These are phyloP conservation scores for Fusarium albidum DNA, from an alignment of 2,329 filamentous ascomycete species.

Conservation along the genomic window DNA sequence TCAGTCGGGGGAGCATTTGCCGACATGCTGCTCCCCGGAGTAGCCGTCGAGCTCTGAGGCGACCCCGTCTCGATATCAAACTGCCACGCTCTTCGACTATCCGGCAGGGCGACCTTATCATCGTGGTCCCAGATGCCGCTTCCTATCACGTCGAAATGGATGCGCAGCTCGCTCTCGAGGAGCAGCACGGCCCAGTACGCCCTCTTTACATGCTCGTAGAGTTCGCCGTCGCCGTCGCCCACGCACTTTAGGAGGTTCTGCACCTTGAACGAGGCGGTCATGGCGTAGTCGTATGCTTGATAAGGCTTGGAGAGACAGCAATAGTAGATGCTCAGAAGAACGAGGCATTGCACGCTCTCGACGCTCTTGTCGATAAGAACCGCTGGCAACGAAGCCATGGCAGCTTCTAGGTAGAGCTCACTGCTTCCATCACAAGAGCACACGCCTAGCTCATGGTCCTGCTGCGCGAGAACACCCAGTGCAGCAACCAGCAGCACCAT, in stretches of 20 bases:
- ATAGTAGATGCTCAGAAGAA: constrained; percentile 6
- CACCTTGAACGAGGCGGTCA: constrained; percentile 2
- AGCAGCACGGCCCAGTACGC: constrained; percentile 5
- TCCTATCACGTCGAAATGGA: neutral
- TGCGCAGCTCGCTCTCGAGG: constrained; percentile 2
- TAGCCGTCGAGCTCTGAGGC: neutral
- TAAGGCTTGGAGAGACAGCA: constrained; percentile 3
- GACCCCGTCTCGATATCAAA: constrained; percentile 2
- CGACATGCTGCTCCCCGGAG: neutral
- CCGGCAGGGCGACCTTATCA: neutral
- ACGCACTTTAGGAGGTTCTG: constrained; percentile 3
- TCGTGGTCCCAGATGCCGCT: constrained; percentile 5
- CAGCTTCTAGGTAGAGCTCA: constrained; percentile 1
- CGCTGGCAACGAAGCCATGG: constrained; percentile 1
- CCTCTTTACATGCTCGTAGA: constrained; percentile 3
- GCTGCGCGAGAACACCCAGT: constrained; percentile 3
- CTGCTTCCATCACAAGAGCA: neutral
- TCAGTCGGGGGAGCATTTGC: neutral
- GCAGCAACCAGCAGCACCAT: constrained; percentile 1
- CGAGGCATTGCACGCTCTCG: constrained; percentile 1
- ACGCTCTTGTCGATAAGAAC: constrained; percentile 1
- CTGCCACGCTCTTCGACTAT: constrained; percentile 1
- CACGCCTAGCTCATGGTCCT: constrained; percentile 1
- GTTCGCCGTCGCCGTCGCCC: neutral
- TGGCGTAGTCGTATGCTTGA: constrained; percentile 5